Base-by-base conservation (phyloP, 1,284 basidiomycete genomes). In the Farysia itapuensis region DNA sequence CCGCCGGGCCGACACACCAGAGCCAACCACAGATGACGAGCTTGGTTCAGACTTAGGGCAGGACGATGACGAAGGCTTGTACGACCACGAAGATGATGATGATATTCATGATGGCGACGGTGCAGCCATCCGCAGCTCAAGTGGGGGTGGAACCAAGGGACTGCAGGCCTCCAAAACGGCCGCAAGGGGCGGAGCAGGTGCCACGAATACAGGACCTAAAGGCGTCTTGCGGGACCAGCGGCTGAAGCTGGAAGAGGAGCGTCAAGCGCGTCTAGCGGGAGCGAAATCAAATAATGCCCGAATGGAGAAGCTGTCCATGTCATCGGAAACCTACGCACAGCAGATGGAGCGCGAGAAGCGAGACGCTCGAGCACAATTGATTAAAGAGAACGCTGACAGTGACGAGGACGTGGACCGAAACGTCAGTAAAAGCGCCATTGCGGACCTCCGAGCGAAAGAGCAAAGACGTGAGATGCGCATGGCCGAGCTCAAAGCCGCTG, bases 131-230 rank as follows among this genome's bases (percentile, higher is more conserved):
- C 13, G 33, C 30, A 11, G 18, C 8, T 32, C 8, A 16, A 32
- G 15, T 32, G 16, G 30, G 1, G 39, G 29, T n/a, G 43, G 39
- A 1, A 24, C 35, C 25, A 45, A 38, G 18, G 49, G 44, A 12
- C 36, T 45, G 13, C 25, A 29, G 21, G 35, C 39, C 23, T 52
- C 45, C 4, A 39, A 39, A 3, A 43, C 48, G 4, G 41, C 47
- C 7, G 49, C 35, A 3, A 40, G 52, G 9, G 51, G 47, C 12
- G 38, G 36, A 15, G 44, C 48, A 8, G 59, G 59, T 4, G 61
- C 63, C 1, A 37, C 45, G 42, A 48, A 67, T 18, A 70, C 68
- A 6, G 68, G 68, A 6, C 66, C 64, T 22, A 71, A 71, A 35
- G 68, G 68, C 20, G 68, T 71, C 13, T 30, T 65, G 14, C 46